Evolutionary conservation across 1,284 basidiomycete species (phyloP), one percentile per base, ranked within the genome.

Genomic region (Leccinum subrobustum): DNA sequence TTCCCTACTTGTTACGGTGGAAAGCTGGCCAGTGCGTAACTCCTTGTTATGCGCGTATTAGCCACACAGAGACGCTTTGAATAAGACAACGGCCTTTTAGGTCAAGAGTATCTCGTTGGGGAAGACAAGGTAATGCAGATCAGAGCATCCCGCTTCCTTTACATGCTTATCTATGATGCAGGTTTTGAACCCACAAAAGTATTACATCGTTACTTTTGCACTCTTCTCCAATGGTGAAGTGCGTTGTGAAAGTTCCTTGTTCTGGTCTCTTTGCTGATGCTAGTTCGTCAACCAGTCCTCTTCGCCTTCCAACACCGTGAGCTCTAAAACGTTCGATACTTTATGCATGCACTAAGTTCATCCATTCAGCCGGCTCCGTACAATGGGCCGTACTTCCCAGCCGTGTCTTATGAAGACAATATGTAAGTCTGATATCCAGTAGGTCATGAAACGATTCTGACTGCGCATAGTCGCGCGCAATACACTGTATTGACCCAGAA

Each of bases 191-290:
- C 77, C 84, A 3, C 69, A 65, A 11, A 79, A 80, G 62, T 85
- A 84, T 61, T 84, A 77, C 60, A 69, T 85, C n/a, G 82, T 85
- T 16, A 84, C 84, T 0, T 79, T 85, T 61, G 82, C 83, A 0
- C 69, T 85, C 39, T 85, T 85, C 66, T 82, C 80, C 29, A 84
- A 84, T 61, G 84, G 84, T 68, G 83, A 85, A 77, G 83, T 83
- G 57, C 39, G 76, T 52, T 39, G 31, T 8, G 37, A n/a, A 11
- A 3, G 20, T 47, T 33, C 9, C 7, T 16, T 39, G 6, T 8
- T 20, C 18, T 16, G 3, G 25, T 35, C 25, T 16, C 6, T 37
- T 57, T 33, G 54, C 52, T 59, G 44, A 63, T 47, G 31, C 33
- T 9, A 23, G 23, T 12, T 33, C 5, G 29, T 27, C 27, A 23